Evolutionary conservation across 805 yeast species (phyloP).

Genomic region (Tetrapisispora pingtungensis): DNA sequence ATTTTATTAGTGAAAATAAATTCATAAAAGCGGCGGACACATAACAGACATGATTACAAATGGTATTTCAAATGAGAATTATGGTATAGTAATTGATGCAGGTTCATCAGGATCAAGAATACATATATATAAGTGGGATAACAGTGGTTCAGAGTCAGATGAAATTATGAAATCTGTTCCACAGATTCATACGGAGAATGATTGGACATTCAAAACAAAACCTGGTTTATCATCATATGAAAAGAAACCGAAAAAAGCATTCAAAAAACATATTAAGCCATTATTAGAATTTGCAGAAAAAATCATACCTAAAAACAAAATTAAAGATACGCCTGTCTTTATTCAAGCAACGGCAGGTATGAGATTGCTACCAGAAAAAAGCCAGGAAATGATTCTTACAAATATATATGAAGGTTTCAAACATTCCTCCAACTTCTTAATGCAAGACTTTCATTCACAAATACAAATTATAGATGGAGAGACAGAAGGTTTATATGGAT

Average conservation of each 20-base stretch:
- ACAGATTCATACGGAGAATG: slow-evolving; percentile 46
- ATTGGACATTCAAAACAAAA: slow-evolving; percentile 61
- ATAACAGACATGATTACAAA: neutral
- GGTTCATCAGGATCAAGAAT: slow-evolving; percentile 93
- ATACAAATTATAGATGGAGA: slow-evolving; percentile 88
- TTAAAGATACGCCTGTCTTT: slow-evolving; percentile 68
- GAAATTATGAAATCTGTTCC: slow-evolving; percentile 51
- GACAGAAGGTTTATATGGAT: slow-evolving; percentile 90
- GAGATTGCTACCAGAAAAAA: slow-evolving; percentile 57
- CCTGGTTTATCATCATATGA: slow-evolving; percentile 80
- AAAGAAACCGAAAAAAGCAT: slow-evolving; percentile 44
- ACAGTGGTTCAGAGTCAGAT: slow-evolving; percentile 4
- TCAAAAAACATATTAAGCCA: slow-evolving; percentile 59
- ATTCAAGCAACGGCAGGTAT: slow-evolving; percentile 97
- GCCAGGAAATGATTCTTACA: slow-evolving; percentile 43
- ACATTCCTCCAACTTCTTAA: slow-evolving; percentile 45
- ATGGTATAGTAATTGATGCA: slow-evolving; percentile 87
- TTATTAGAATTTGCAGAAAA: slow-evolving; percentile 59
- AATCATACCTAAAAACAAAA: slow-evolving; percentile 55
- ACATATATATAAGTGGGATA: slow-evolving; percentile 68
- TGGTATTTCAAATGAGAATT: slow-evolving; percentile 26
- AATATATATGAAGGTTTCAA: slow-evolving; percentile 52
- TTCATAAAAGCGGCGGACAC: neutral
- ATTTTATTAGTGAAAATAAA: too few species aligned
- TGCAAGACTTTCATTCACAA: slow-evolving; percentile 51